Percentiles rank a stretch among this genome's conserved stretches.
phyloP scores from a whole-genome alignment of 169 alveolate genomes.

The Babesia bovis region DNA sequence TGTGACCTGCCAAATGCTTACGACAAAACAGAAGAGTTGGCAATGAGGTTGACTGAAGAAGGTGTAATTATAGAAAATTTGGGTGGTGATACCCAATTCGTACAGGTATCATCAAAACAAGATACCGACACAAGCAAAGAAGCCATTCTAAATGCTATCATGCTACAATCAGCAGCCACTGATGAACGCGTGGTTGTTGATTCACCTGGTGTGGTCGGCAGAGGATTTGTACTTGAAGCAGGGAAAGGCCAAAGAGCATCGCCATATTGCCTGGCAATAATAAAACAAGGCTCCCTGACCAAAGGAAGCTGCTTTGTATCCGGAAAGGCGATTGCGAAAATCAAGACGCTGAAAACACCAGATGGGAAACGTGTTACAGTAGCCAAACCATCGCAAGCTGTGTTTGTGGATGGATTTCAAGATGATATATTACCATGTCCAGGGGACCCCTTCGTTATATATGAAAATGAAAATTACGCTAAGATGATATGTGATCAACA shows the following conservation, averaged over 20 bases:
- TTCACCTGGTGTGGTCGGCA: conserved; percentile 32
- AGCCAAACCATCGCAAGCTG: conserved; percentile 45
- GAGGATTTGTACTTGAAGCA: conserved; percentile 52
- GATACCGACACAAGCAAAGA: conserved; percentile 20
- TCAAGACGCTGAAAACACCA: conserved; percentile 21
- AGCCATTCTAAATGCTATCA: conserved; percentile 38
- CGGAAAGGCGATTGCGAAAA: conserved; percentile 12
- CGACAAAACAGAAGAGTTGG: conserved; percentile 33
- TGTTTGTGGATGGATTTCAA: conserved; percentile 43
- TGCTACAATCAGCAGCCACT: conserved; percentile 39
- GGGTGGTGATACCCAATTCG: conserved; percentile 56
- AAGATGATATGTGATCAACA: conserved; percentile 14
- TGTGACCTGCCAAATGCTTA: conserved; percentile 34
- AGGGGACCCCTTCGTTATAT: conserved; percentile 22
- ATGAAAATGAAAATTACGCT: conserved; percentile 32
- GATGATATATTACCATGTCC: conserved; percentile 30
- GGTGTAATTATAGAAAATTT: conserved; percentile 47
- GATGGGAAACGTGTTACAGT: conserved; percentile 26
- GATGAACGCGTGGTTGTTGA: conserved; percentile 17
- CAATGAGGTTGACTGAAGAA: conserved; percentile 25
- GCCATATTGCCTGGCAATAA: conserved; percentile 36
- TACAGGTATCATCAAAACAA: conserved; percentile 30
- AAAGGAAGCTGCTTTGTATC: conserved; percentile 38
- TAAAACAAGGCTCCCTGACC: conserved; percentile 44
- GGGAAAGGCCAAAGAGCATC: conserved; percentile 38